Percentiles rank a stretch among this genome's conserved stretches.
These are phyloP conservation scores for Mentha longifolia DNA, from an alignment of 257 asterid species.

Conservation along the genomic window DNA sequence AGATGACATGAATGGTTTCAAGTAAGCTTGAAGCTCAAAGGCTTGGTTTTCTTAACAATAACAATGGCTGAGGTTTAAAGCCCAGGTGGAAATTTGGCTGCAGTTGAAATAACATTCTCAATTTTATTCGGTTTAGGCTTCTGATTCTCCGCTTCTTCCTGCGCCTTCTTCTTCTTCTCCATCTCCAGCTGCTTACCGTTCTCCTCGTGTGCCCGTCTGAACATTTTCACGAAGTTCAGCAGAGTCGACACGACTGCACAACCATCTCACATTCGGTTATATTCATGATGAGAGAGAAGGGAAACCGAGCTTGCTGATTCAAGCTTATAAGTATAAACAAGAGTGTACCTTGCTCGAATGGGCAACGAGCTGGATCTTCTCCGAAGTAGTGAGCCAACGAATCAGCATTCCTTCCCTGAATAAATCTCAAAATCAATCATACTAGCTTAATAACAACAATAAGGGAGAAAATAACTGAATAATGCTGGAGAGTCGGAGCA, in stretches of 20 bases:
- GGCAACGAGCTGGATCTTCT: conserved; percentile 77
- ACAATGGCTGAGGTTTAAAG: conserved; percentile 31
- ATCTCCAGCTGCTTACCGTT: conserved; percentile 71
- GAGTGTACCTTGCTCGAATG: conserved; percentile 70
- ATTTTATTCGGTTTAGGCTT: conserved; percentile 37
- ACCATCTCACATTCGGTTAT: conserved; percentile 15
- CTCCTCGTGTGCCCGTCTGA: conserved; percentile 64
- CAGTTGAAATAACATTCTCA: conserved; percentile 29
- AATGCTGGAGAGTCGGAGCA: neutral
- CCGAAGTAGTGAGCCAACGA: conserved; percentile 67
- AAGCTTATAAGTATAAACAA: neutral
- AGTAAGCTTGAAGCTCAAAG: too few relatives aligned
- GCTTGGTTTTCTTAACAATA: conserved; percentile 1
- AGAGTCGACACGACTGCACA: conserved; percentile 73
- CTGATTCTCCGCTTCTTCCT: conserved; percentile 56
- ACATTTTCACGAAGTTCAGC: conserved; percentile 76
- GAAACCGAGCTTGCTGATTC: neutral
- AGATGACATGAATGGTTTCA: neutral
- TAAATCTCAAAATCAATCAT: conserved; percentile 27
- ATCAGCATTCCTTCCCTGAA: conserved; percentile 68
- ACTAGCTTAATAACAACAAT: conserved; percentile 13
- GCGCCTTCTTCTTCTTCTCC: conserved; percentile 77
- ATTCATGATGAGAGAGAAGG: too few relatives aligned
- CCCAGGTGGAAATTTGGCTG: conserved; percentile 29
- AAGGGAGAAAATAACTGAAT: neutral